Conservation (phyloP, 2,329 filamentous ascomycete species). For the Diaporthe ampelina region DNA sequence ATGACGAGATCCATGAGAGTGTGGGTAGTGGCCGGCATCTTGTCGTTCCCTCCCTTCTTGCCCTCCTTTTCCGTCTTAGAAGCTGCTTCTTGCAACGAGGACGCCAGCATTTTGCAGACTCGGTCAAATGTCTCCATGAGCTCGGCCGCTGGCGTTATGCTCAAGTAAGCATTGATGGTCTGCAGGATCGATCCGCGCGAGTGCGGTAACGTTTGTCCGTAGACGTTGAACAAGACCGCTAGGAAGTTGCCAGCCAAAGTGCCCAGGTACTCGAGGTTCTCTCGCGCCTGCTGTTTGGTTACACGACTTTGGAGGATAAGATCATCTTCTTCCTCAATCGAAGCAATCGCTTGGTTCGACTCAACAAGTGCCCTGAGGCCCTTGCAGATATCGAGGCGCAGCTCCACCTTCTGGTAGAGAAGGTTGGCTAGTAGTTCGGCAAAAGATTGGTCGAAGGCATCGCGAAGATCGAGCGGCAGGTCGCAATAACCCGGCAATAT, state of each 20-base stretch:
- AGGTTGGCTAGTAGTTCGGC: conserved; percentile 93
- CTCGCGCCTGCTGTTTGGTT: conserved; percentile 79
- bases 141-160: conserved; percentile 84
- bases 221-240: conserved; percentile 98
- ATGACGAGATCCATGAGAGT: conserved; percentile 98
- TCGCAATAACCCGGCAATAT: conserved; percentile 95
- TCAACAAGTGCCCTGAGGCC: conserved; percentile 90
- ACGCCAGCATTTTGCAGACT: conserved; percentile 86
- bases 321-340: conserved; percentile 78
- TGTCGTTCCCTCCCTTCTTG: conserved; percentile 74
- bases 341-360: conserved; percentile 86
- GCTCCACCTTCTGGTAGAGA: conserved; percentile 90
- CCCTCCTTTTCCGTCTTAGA: conserved; percentile 71
- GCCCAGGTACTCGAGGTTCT: conserved; percentile 86
- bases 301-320: conserved; percentile 84
- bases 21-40: conserved; percentile 92
- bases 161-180: conserved; percentile 94
- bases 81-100: conserved; percentile 70
- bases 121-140: conserved; percentile 90
- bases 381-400: conserved; percentile 89
- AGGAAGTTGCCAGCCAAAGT: conserved; percentile 88
- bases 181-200: conserved; percentile 91
- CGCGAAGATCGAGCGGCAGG: conserved; percentile 82
- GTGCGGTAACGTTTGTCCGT: conserved; percentile 94
- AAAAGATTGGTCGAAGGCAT: conserved; percentile 87